Evolutionary conservation across 257 asterid species (phyloP).

Genomic region (Nicotiana paniculata): DNA sequence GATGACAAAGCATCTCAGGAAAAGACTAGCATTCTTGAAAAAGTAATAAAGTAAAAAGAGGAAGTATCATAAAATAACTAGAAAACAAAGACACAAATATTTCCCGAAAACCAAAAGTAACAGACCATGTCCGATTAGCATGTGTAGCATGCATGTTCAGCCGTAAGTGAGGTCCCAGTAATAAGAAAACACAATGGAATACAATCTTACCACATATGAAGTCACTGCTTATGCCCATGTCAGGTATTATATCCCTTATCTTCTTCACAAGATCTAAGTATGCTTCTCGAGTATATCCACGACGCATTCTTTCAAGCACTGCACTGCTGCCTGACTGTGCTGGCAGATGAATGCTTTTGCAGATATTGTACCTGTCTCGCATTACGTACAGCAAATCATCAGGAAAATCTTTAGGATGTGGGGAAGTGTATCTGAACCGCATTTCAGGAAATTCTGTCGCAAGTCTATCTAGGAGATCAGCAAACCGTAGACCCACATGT

Average conservation of each 20-base stretch:
- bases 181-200: slow-evolving; percentile 5
- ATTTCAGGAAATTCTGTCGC: slow-evolving; percentile 88
- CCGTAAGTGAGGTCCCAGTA: not conserved
- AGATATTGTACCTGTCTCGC: slow-evolving; percentile 82
- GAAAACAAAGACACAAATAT: not conserved
- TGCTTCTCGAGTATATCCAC: slow-evolving; percentile 90
- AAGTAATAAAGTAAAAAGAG: not conserved
- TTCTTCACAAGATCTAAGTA: slow-evolving; percentile 82
- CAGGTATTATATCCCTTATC: slow-evolving; percentile 68
- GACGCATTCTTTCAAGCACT: slow-evolving; percentile 79
- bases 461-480: slow-evolving; percentile 81
- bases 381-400: slow-evolving; percentile 80
- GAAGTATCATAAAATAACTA: not conserved
- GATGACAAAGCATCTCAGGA: not conserved
- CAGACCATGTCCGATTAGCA: not conserved
- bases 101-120: not conserved
- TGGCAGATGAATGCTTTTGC: slow-evolving; percentile 93
- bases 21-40: not conserved
- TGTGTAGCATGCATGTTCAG: not conserved
- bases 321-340: slow-evolving; percentile 95
- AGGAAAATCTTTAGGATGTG: slow-evolving; percentile 97
- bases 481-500: slow-evolving; percentile 83
- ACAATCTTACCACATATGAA: slow-evolving; percentile 80
- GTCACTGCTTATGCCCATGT: slow-evolving; percentile 93
- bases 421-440: slow-evolving; percentile 96